Conservation (phyloP, 2,329 filamentous ascomycete species). For the Diplodia sapinea region DNA sequence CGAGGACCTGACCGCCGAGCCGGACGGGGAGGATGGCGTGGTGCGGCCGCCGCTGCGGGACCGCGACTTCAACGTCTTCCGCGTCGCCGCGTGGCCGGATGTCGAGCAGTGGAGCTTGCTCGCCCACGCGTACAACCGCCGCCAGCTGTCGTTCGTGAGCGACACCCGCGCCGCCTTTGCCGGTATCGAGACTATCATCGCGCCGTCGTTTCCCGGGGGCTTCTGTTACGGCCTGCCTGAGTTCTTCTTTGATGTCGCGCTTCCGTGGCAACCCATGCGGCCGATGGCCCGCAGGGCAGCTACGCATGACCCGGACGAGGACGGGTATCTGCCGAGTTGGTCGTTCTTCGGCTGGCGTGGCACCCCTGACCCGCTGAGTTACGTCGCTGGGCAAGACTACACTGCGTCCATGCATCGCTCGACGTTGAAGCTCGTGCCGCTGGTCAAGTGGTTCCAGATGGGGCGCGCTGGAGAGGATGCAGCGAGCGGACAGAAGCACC, state of each 20-base stretch:
- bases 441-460: background rate
- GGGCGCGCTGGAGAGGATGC: background rate
- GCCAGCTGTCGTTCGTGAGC: slow-evolving; percentile 35
- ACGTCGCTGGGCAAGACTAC: background rate
- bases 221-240: slow-evolving; percentile 37
- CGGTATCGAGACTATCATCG: slow-evolving; percentile 33
- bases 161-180: slow-evolving; percentile 37
- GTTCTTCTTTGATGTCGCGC: slow-evolving; percentile 36
- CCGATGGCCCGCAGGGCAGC: background rate
- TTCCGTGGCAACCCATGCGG: slow-evolving; percentile 35
- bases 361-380: background rate
- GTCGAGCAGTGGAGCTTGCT: no score
- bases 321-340: slow-evolving; percentile 7
- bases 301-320: background rate
- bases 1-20: no score
- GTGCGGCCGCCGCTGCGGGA: no score
- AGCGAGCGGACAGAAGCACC: background rate
- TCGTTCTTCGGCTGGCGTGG: slow-evolving; percentile 26
- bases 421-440: background rate
- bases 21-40: background rate
- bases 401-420: background rate
- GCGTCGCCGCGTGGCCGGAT: no score
- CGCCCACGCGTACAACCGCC: background rate
- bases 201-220: slow-evolving; percentile 32
- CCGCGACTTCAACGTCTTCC: no score